phyloP scores from a whole-genome alignment of 352 stramenopile species.

The Pythium guiyangense region DNA sequence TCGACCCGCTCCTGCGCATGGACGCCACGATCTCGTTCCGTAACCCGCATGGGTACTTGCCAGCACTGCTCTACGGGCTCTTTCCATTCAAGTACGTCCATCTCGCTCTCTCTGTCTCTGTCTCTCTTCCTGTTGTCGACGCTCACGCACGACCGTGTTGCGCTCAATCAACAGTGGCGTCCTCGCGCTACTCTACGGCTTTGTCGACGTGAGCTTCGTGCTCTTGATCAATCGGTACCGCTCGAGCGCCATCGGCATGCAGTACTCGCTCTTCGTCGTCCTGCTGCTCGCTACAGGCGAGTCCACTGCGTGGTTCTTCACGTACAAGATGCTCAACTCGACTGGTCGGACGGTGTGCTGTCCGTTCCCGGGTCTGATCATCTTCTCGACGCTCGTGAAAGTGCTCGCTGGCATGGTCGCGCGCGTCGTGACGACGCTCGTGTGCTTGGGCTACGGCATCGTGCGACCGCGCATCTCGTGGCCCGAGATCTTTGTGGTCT shows the following conservation, averaged over 20 bases:
- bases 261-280: constrained; percentile 80
- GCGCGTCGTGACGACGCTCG: constrained; percentile 66
- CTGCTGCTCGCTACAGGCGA: constrained; percentile 75
- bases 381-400: constrained; percentile 72
- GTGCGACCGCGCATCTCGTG: constrained; percentile 66
- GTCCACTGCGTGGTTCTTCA: constrained; percentile 69
- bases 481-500: constrained; percentile 70
- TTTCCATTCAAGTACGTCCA: constrained; percentile 78
- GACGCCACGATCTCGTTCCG: constrained; percentile 61
- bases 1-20: constrained; percentile 59
- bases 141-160: constrained; percentile 1
- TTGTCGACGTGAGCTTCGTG: constrained; percentile 67
- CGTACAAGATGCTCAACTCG: constrained; percentile 69
- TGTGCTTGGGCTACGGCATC: constrained; percentile 82
- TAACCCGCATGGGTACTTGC: constrained; percentile 83
- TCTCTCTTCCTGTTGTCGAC: too few relatives aligned
- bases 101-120: not conserved
- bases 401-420: constrained; percentile 72
- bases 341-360: constrained; percentile 71
- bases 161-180: constrained; percentile 36
- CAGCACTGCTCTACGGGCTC: constrained; percentile 74
- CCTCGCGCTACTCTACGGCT: constrained; percentile 66
- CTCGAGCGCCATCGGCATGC: constrained; percentile 62
- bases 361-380: constrained; percentile 59
- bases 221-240: constrained; percentile 65